Evolutionary conservation across 768 basidiomycete species (phyloP).

Genomic region (Cyclocybe cylindracea): DNA sequence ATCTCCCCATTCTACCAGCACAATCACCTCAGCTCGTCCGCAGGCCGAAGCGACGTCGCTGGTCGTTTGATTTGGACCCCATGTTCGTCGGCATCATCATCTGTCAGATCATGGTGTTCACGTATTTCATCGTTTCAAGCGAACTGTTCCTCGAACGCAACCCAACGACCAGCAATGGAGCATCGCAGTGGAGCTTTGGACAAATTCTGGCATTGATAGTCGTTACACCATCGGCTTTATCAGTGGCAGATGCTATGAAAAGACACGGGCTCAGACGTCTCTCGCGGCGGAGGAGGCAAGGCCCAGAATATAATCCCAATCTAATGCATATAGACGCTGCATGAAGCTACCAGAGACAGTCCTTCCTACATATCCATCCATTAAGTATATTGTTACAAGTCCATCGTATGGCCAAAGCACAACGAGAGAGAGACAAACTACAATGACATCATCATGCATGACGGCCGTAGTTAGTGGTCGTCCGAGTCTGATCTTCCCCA

Average conservation of each 20-base stretch:
- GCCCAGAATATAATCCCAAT: not conserved
- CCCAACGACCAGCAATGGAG: conserved; percentile 20
- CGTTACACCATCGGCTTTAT: conserved; percentile 29
- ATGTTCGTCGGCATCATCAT: conserved; percentile 42
- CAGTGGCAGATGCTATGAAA: conserved; percentile 5
- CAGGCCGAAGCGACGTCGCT: conserved; percentile 32
- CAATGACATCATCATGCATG: not conserved
- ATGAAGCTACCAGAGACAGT: too few species aligned
- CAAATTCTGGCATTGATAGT: conserved; percentile 44
- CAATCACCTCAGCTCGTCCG: conserved; percentile 1
- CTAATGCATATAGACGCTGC: too few species aligned
- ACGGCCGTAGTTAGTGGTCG: conserved; percentile 38
- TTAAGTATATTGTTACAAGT: too few species aligned
- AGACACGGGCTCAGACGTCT: conserved; percentile 6
- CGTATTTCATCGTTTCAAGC: conserved; percentile 40
- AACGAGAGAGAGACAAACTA: not conserved
- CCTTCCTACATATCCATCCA: too few species aligned
- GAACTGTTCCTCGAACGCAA: conserved; percentile 36
- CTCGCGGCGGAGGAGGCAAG: conserved; percentile 1
- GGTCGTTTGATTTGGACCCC: conserved; percentile 36
- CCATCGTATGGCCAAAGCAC: not conserved
- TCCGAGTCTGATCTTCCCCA: conserved; percentile 63
- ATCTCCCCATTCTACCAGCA: conserved; percentile 1
- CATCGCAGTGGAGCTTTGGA: conserved; percentile 38
- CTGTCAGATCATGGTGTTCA: conserved; percentile 35